These are phyloP conservation scores for Logfia minima DNA, from an alignment of 129 eudicot species.

Conservation along the genomic window DNA sequence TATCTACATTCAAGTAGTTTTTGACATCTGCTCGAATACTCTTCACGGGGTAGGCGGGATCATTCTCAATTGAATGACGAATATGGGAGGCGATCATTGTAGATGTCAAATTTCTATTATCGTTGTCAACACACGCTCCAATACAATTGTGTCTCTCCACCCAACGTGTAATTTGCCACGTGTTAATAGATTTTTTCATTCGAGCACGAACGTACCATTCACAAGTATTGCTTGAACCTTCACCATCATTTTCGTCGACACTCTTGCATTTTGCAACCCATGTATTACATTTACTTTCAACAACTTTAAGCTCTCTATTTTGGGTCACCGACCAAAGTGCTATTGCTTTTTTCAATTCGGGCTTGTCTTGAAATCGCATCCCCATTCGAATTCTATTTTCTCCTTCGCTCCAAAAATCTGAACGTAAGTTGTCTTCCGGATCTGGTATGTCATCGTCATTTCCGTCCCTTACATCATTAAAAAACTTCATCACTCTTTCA, in stretches of 20 bases:
- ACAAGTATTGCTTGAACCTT: background rate
- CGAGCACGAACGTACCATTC: background rate
- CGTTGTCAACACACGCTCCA: background rate
- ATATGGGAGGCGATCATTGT: background rate
- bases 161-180: background rate
- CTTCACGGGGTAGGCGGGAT: background rate
- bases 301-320: background rate
- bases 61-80: background rate
- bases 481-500: background rate
- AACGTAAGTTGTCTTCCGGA: background rate
- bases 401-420: background rate
- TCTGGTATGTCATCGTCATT: background rate
- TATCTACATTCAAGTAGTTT: background rate
- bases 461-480: background rate
- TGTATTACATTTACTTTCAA: background rate
- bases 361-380: background rate
- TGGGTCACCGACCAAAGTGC: background rate
- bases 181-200: background rate
- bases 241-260: too few relatives aligned
- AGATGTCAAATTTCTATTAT: background rate
- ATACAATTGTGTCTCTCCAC: background rate
- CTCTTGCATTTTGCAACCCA: background rate
- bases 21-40: background rate
- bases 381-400: background rate
- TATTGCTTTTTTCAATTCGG: background rate